phyloP scores from a whole-genome alignment of 1,284 basidiomycete species.

The Moniliophthora roreri region DNA sequence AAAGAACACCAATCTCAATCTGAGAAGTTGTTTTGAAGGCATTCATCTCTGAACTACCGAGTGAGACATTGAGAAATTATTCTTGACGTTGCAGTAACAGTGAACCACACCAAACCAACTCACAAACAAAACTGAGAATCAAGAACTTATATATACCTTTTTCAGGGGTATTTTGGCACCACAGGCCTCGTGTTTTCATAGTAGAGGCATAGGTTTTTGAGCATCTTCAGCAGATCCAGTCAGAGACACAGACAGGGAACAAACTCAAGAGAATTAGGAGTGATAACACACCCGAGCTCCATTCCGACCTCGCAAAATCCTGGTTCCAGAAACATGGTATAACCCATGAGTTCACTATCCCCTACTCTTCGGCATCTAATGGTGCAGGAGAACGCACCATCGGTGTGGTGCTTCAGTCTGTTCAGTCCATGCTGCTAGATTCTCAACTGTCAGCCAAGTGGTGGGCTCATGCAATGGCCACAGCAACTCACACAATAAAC shows the following conservation, averaged over 20 bases:
- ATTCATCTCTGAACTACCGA: no score
- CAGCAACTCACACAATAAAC: not conserved
- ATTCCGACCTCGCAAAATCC: not conserved
- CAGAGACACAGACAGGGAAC: conserved; percentile 1
- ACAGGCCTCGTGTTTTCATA: no score
- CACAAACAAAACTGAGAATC: no score
- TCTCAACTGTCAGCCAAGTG: not conserved
- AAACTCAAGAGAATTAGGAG: not conserved
- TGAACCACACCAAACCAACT: no score
- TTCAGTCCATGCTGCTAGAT: not conserved
- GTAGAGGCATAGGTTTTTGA: no score
- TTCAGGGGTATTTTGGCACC: no score
- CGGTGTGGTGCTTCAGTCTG: not conserved
- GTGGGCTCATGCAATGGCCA: conserved; percentile 1
- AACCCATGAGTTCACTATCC: not conserved
- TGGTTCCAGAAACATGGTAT: conserved; percentile 5
- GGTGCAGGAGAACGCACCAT: conserved; percentile 6
- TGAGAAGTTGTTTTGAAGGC: no score
- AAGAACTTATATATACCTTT: no score
- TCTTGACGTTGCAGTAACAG: no score
- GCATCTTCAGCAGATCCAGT: not conserved
- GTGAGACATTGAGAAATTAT: no score
- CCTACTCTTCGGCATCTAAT: conserved; percentile 6
- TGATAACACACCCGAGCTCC: conserved; percentile 6
- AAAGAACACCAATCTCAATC: no score